phyloP scores from a whole-genome alignment of 495 filamentous ascomycete species.

The Aspergillus ellipticus region DNA sequence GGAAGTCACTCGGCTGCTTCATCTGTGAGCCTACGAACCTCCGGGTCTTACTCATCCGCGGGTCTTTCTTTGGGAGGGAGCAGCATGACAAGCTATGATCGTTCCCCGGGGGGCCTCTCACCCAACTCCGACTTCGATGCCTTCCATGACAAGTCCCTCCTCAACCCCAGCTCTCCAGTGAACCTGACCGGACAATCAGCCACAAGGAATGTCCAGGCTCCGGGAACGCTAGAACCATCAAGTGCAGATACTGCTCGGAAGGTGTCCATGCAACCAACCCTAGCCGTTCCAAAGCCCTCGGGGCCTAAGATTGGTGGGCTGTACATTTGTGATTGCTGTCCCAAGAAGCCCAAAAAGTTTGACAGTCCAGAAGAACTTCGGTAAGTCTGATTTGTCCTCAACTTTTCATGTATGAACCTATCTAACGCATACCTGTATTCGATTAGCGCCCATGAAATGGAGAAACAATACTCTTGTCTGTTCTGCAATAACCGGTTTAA shows the following conservation, averaged over 20 bases:
- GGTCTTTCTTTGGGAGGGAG: slow-evolving; percentile 62
- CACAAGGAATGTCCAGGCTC: slow-evolving; percentile 14
- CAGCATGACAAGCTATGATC: slow-evolving; percentile 71
- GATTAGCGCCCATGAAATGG: slow-evolving; percentile 71
- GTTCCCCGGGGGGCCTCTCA: slow-evolving; percentile 71
- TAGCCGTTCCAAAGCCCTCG: slow-evolving; percentile 27
- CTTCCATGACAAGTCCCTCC: slow-evolving; percentile 38
- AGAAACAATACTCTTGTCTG: slow-evolving; percentile 92
- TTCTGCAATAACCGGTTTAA: slow-evolving; percentile 97
- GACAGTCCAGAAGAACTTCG: slow-evolving; percentile 79
- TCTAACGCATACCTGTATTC: slow-evolving; percentile 7
- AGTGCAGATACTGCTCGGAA: slow-evolving; percentile 35
- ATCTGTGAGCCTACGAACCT: slow-evolving; percentile 61
- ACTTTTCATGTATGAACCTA: not conserved
- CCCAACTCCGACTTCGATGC: slow-evolving; percentile 55
- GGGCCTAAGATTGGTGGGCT: slow-evolving; percentile 41
- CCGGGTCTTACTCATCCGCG: slow-evolving; percentile 70
- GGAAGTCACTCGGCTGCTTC: slow-evolving; percentile 72
- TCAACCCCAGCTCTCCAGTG: slow-evolving; percentile 59
- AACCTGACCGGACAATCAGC: slow-evolving; percentile 32
- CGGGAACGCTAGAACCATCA: slow-evolving; percentile 28
- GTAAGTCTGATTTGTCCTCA: slow-evolving; percentile 49
- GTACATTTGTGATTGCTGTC: slow-evolving; percentile 94
- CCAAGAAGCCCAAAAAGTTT: slow-evolving; percentile 98
- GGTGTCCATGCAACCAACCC: slow-evolving; percentile 34